Base-by-base conservation (phyloP, 352 stramenopile species). In the Phytopythium ostracodes region DNA sequence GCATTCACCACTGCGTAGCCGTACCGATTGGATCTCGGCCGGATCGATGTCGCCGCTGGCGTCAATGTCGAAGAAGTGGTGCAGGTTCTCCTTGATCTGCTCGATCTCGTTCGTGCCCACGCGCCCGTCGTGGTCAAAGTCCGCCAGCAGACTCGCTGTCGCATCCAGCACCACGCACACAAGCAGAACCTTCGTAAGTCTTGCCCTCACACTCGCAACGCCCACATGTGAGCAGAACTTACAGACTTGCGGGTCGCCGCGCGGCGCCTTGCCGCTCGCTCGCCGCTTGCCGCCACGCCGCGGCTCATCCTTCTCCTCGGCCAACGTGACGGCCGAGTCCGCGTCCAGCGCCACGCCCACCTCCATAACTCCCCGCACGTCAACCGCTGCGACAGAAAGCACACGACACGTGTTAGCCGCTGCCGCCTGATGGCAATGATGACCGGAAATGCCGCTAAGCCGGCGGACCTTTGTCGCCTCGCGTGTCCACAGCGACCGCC, bases 61-160 rank as follows among this genome's bases (percentile, higher is more conserved):
- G 62, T 94, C 85, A 17, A 73, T 77, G 63, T 94, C 85, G 51
- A 94, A 81, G 36, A 89, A 75, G 46, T 90, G 73, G 51, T 94
- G 85, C 58, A 94, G 64, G 31, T 91, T 92, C 66, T 90, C 75
- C 59, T 92, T 91, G 63, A 94, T 88, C 44, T 81, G 72, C 49
- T 91, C 74, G 66, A 94, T 89, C 68, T 94, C 85, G 25, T 67
- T 78, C 52, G 68, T 75, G 52, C 79, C 83, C n/a, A 94, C 84
- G 53, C 67, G 75, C 52, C 85, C 85, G 56, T 94, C 83, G 33
- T 90, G 68, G 63, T 94, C 80, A 59, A 92, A 91, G 49, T 94
- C 85, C 11, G 84, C 85, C 54, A 94, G 59, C 43, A 92, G 64
- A 60, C 81, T 89, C 66, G 89, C 83, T 91, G 50, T 6, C 36